Evolutionary conservation across 345 rosid species (phyloP), one percentile per base, ranked within the genome.

Genomic region (Citrus sinensis): DNA sequence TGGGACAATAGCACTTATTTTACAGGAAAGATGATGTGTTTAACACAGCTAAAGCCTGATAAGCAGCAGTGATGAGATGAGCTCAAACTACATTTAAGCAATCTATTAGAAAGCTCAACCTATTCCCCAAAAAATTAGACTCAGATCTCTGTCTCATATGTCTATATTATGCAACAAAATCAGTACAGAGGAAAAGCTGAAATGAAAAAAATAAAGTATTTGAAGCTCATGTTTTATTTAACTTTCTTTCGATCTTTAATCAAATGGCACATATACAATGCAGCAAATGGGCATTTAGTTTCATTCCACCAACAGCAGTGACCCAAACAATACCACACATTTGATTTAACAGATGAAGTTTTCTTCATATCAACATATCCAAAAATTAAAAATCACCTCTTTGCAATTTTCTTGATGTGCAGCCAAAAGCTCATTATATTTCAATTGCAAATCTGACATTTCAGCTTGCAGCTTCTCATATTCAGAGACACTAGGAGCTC

Each of bases 391-490:
- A 4, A 37, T 73, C 79, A 92, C 98, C 97, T 92, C 90, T 83
- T 86, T 91, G 82, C 89, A 82, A 27, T 86, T 87, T 76, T 89
- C 88, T n/a, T 92, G 90, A 80, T 95, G 94, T 60, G 85, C 81
- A 37, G 87, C 89, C 79, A 88, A 79, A 69, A 93, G 94, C 75
- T 93, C 95, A 80, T 82, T 88, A 73, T 93, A 89, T 86, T 89
- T 91, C 25, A 77, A 82, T 77, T 81, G 93, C 86, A 93, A 78
- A 80, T 92, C 95, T 9, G 95, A 82, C 78, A 88, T 78, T 78
- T 93, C 97, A 35, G 94, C 88, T 84, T 94, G 97, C 78, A 94
- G 88, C 89, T 90, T 95, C 84, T 94, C 93, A 69, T 88, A 91
- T 59, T 95, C 97, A 9, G 93, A 84, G 49, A 86, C 78, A 49